Evolutionary conservation across 2,329 filamentous ascomycete genomes (phyloP).

Genomic region (Magnaporthiopsis poae): DNA sequence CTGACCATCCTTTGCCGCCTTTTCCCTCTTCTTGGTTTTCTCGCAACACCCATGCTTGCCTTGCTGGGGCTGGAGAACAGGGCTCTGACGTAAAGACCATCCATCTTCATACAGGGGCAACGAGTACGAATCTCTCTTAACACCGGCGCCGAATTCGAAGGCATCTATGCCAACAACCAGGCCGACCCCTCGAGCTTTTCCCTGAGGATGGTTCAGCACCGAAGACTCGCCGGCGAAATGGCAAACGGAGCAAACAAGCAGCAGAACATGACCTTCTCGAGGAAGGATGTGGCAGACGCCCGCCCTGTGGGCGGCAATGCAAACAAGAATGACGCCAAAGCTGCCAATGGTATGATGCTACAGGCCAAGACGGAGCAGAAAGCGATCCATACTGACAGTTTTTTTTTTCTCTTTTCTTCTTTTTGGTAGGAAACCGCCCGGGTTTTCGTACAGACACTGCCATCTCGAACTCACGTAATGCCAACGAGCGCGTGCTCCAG

Average conservation of each 20-base stretch:
- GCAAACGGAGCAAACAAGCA: constrained; percentile 22
- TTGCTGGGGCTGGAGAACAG: background rate
- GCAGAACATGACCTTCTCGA: constrained; percentile 24
- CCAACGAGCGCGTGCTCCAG: constrained; percentile 66
- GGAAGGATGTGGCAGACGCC: constrained; percentile 23
- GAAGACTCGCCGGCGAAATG: constrained; percentile 21
- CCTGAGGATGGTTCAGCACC: constrained; percentile 25
- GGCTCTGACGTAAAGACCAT: background rate
- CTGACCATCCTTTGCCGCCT: background rate
- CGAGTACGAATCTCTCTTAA: constrained; percentile 20
- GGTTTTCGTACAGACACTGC: constrained; percentile 79
- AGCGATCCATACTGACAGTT: constrained; percentile 3
- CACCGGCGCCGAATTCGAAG: constrained; percentile 22
- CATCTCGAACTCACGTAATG: constrained; percentile 65
- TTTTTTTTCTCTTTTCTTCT: too few species aligned
- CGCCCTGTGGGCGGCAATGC: constrained; percentile 17
- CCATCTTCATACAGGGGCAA: constrained; percentile 19
- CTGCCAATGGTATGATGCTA: constrained; percentile 28
- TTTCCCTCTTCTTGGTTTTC: background rate
- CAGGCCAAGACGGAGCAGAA: background rate
- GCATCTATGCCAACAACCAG: constrained; percentile 20
- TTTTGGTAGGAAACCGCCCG: constrained; percentile 47
- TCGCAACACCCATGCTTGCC: background rate
- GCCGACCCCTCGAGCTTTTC: constrained; percentile 18
- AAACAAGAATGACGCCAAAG: constrained; percentile 26